A percentile compares a stretch with the other conserved stretches of the same genome.
Conservation (phyloP, 2,329 filamentous ascomycete genomes). For the Karstenula rhodostoma region DNA sequence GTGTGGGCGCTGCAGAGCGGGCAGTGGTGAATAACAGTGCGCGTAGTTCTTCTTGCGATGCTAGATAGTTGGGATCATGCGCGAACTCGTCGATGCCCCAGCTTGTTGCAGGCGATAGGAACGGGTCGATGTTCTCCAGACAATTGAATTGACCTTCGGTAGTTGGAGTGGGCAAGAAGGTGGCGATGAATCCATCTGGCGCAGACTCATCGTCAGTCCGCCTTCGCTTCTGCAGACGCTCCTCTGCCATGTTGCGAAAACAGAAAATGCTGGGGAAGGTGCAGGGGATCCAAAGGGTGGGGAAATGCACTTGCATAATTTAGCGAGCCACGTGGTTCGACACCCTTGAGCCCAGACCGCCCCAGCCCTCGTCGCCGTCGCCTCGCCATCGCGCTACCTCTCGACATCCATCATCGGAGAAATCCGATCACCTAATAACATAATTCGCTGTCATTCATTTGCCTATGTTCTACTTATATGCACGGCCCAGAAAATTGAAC, state of each 20-base stretch:
- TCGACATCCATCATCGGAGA: not conserved
- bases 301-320: constrained; percentile 6
- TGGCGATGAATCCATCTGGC: constrained; percentile 14
- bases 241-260: constrained; percentile 18
- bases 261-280: constrained; percentile 4
- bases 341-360: not conserved
- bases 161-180: constrained; percentile 16
- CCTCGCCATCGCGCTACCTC: not conserved
- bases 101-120: constrained; percentile 33
- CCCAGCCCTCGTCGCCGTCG: not conserved
- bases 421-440: not conserved
- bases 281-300: constrained; percentile 4
- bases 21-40: constrained; percentile 40
- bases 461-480: not conserved
- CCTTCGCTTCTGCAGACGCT: constrained; percentile 20
- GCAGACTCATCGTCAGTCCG: constrained; percentile 18
- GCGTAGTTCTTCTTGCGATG: constrained; percentile 39
- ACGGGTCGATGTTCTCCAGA: constrained; percentile 31
- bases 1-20: constrained; percentile 35
- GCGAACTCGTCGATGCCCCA: constrained; percentile 40
- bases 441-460: not conserved
- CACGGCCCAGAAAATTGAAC: not conserved
- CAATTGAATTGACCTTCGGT: constrained; percentile 12
- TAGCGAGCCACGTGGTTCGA: constrained; percentile 1
- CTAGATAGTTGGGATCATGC: constrained; percentile 38